Evolutionary conservation across 2,329 filamentous ascomycete species (phyloP).

Genomic region (Diaporthe velutina): DNA sequence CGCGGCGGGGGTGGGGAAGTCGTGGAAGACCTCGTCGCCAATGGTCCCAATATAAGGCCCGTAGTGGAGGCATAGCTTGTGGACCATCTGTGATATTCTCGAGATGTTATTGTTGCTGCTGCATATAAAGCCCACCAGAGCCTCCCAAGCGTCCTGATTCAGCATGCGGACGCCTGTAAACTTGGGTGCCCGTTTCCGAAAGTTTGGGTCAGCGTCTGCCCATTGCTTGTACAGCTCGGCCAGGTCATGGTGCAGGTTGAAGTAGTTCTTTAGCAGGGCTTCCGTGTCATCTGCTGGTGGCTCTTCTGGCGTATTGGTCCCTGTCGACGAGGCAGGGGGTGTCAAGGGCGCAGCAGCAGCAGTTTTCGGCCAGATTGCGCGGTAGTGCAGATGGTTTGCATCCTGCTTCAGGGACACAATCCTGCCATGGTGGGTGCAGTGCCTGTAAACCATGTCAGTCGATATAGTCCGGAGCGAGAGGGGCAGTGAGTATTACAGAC

Average conservation of each 20-base stretch:
- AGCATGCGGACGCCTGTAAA: conserved; percentile 94
- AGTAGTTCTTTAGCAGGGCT: conserved; percentile 83
- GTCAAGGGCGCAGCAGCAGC: conserved; percentile 49
- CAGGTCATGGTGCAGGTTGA: conserved; percentile 86
- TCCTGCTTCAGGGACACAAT: conserved; percentile 91
- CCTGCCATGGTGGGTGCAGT: conserved; percentile 86
- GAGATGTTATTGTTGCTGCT: conserved; percentile 99
- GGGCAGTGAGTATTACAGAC: conserved; percentile 56
- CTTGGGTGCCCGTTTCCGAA: conserved; percentile 85
- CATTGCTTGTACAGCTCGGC: conserved; percentile 85
- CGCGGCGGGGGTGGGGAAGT: conserved; percentile 83
- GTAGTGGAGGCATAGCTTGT: conserved; percentile 90
- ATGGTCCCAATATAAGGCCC: conserved; percentile 81
- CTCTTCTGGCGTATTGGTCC: neutral
- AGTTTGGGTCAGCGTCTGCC: conserved; percentile 88
- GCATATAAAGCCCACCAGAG: conserved; percentile 94
- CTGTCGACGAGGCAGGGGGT: conserved; percentile 50
- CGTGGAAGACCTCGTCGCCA: conserved; percentile 80
- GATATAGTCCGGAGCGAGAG: neutral
- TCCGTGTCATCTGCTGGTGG: conserved; percentile 74
- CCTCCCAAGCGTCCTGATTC: conserved; percentile 96
- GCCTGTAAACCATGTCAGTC: conserved; percentile 60
- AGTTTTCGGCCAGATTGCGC: conserved; percentile 70
- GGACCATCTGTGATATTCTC: conserved; percentile 95
- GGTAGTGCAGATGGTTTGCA: conserved; percentile 81